Conservation (phyloP, 805 yeast genomes). For the Spathaspora sp. region DNA sequence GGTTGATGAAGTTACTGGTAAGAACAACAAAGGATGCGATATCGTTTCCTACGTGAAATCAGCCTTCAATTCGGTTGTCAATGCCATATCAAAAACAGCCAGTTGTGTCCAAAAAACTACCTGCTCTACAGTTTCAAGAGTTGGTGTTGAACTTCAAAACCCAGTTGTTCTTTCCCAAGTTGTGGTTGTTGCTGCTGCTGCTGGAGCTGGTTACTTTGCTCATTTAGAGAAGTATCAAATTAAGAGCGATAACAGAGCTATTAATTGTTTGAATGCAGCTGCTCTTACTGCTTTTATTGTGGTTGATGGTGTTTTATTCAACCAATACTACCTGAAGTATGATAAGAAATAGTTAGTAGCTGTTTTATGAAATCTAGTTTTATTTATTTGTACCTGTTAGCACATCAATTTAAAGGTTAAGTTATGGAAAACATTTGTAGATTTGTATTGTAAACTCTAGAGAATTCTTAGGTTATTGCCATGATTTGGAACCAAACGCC, state of each 20-base stretch:
- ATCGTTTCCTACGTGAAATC: background rate
- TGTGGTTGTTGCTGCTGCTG: conserved; percentile 44
- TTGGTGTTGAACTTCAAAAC: conserved; percentile 47
- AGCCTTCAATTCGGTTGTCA: background rate
- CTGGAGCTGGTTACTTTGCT: conserved; percentile 46
- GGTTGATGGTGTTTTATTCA: conserved; percentile 52
- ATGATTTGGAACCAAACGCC: too few species aligned
- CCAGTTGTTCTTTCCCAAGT: conserved; percentile 59
- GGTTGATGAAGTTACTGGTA: conserved; percentile 9
- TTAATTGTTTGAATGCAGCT: conserved; percentile 47
- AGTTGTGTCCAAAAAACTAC: conserved; percentile 4
- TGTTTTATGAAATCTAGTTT: background rate
- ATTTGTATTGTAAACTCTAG: background rate
- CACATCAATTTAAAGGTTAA: background rate
- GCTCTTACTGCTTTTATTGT: conserved; percentile 52
- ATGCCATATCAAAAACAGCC: background rate
- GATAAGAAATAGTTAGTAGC: conserved; percentile 28
- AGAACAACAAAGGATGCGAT: background rate
- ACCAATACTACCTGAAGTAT: conserved; percentile 52
- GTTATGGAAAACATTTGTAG: background rate
- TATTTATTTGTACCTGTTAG: background rate
- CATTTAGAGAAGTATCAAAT: conserved; percentile 51
- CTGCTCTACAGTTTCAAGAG: conserved; percentile 13
- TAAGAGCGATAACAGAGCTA: conserved; percentile 40
- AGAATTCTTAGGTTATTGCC: background rate